These are phyloP conservation scores for Amanita molliuscula DNA, from an alignment of 768 basidiomycete species.

Conservation along the genomic window DNA sequence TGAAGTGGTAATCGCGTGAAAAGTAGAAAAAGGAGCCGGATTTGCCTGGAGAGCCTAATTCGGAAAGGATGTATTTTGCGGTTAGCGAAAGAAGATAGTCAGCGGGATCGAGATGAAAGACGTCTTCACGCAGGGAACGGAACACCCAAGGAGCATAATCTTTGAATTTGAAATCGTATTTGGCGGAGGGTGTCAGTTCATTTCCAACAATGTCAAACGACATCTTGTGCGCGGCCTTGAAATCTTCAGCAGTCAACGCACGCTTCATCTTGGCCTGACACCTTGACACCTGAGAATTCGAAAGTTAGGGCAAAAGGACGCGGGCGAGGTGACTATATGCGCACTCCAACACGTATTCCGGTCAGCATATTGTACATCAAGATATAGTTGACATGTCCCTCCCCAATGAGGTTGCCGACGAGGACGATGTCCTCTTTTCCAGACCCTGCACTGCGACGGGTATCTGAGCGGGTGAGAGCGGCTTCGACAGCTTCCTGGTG, in stretches of 20 bases:
- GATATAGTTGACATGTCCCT: conserved; percentile 97
- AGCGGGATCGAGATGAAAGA: conserved; percentile 92
- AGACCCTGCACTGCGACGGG: conserved; percentile 10
- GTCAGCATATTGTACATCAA: conserved; percentile 99
- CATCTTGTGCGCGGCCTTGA: conserved; percentile 82
- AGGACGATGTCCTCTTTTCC: conserved; percentile 47
- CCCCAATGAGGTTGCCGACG: conserved; percentile 95
- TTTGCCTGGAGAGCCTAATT: conserved; percentile 96
- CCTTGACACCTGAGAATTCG: conserved; percentile 63
- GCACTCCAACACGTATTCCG: conserved; percentile 88
- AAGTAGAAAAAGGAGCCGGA: conserved; percentile 99
- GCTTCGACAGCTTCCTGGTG: conserved; percentile 54
- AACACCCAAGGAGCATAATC: conserved; percentile 99
- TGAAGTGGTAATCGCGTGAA: conserved; percentile 96
- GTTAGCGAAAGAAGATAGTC: conserved; percentile 97
- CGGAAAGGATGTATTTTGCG: conserved; percentile 94
- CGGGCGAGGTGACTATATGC: conserved; percentile 17
- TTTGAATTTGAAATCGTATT: conserved; percentile 99
- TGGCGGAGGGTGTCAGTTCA: conserved; percentile 94
- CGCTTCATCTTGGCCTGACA: conserved; percentile 94
- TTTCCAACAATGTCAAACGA: conserved; percentile 98
- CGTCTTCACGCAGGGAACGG: conserved; percentile 86
- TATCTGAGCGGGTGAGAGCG: conserved; percentile 30
- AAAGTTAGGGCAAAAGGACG: conserved; percentile 6
- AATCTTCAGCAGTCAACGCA: conserved; percentile 78